phyloP scores from a whole-genome alignment of 345 rosid species.

The Eucalyptus tenuipes region DNA sequence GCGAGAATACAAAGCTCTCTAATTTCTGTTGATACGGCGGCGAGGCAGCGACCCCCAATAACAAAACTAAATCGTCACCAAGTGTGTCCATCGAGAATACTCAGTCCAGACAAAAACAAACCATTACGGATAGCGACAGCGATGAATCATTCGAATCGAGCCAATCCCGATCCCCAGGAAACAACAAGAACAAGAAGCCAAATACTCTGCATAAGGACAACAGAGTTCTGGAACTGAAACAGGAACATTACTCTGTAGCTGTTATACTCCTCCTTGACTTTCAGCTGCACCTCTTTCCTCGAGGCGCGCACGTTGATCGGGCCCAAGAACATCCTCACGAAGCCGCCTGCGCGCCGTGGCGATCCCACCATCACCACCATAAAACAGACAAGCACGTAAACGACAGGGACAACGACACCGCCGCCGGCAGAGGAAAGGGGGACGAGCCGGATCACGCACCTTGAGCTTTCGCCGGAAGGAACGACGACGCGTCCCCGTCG shows the following conservation, averaged over 20 bases:
- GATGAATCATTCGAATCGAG: neutral
- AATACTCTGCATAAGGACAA: neutral
- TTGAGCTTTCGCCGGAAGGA: conserved; percentile 65
- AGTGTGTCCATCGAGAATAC: neutral
- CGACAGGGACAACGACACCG: neutral
- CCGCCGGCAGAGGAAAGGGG: neutral
- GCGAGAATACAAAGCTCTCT: neutral
- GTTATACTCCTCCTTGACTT: conserved; percentile 97
- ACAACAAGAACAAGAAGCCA: neutral
- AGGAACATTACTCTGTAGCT: conserved; percentile 51
- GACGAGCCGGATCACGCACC: conserved; percentile 10
- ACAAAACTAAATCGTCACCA: neutral
- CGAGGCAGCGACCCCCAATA: too few species aligned
- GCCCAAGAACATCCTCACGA: conserved; percentile 78
- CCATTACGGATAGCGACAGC: neutral
- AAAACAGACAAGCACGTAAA: neutral
- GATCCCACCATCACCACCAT: neutral
- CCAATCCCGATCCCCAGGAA: neutral
- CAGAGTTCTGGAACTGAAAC: neutral
- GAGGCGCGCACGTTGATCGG: conserved; percentile 94
- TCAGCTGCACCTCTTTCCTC: conserved; percentile 75
- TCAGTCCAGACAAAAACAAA: neutral
- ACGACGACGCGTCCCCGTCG: conserved; percentile 80
- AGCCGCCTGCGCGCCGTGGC: conserved; percentile 22
- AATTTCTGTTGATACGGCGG: neutral